These are phyloP conservation scores for Endoconidiophora polonica DNA, from an alignment of 2,329 filamentous ascomycete species.

Conservation along the genomic window DNA sequence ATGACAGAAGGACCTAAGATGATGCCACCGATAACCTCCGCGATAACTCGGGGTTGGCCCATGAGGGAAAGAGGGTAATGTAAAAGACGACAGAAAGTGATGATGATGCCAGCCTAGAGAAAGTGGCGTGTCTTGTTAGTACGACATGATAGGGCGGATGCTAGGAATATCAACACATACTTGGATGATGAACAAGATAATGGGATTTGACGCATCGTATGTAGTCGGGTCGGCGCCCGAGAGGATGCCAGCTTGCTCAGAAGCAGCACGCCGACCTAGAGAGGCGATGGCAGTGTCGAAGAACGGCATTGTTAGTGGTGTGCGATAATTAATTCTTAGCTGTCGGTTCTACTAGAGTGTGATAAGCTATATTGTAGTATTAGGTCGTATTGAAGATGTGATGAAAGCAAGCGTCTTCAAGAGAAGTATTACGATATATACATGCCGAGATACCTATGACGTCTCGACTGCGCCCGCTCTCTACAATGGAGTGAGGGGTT, in stretches of 20 bases:
- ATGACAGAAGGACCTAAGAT: conserved; percentile 75
- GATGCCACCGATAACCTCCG: conserved; percentile 73
- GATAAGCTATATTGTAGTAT: too few species aligned
- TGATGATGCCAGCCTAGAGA: conserved; percentile 26
- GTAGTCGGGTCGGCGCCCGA: conserved; percentile 52
- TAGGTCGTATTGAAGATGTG: too few species aligned
- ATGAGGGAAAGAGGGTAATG: conserved; percentile 64
- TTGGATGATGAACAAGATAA: conserved; percentile 65
- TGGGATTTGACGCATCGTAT: conserved; percentile 55
- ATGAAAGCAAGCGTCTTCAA: too few species aligned
- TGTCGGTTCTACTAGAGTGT: too few species aligned
- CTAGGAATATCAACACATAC: conserved; percentile 17
- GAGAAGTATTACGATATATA: too few species aligned
- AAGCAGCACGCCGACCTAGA: conserved; percentile 18
- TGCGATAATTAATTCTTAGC: too few species aligned
- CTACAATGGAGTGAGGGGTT: too few species aligned
- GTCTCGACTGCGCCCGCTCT: too few species aligned
- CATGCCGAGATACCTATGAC: too few species aligned
- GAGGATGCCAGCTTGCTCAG: conserved; percentile 43
- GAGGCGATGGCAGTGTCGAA: conserved; percentile 17
- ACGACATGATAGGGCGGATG: neutral
- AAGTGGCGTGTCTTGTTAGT: conserved; percentile 11
- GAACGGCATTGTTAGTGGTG: conserved; percentile 15
- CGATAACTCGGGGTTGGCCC: conserved; percentile 67
- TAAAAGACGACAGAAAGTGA: conserved; percentile 34